Conservation (phyloP, 495 filamentous ascomycete species). For the Bryoglossum gracile region DNA sequence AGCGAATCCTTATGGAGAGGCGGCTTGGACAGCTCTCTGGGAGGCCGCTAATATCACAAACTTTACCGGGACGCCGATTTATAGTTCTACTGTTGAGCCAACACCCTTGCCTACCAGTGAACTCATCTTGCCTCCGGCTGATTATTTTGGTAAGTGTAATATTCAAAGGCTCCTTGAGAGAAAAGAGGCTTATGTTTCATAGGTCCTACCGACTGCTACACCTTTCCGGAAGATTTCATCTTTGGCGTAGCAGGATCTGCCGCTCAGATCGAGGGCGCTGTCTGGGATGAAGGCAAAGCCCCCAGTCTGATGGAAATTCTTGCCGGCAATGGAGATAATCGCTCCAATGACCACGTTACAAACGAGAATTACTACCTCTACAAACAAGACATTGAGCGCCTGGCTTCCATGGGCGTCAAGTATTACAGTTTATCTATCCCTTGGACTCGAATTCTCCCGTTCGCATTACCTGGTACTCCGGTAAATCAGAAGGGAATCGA, state of each 20-base stretch:
- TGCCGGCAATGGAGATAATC: conserved; percentile 6
- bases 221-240: conserved; percentile 24
- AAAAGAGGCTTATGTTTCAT: no score
- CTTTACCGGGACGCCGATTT: no score
- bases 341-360: conserved; percentile 33
- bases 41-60: no score
- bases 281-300: conserved; percentile 20
- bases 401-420: conserved; percentile 41
- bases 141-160: no score
- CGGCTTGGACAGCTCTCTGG: no score
- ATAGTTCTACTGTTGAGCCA: no score
- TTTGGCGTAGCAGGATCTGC: conserved; percentile 26
- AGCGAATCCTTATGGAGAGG: no score
- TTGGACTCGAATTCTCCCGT: conserved; percentile 40
- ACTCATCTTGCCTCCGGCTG: no score
- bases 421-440: conserved; percentile 42
- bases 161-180: no score
- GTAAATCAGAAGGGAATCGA: conserved; percentile 37
- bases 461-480: conserved; percentile 34
- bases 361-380: conserved; percentile 45
- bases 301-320: conserved; percentile 33
- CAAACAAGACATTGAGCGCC: conserved; percentile 42
- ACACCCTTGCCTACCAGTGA: no score
- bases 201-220: neutral
- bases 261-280: conserved; percentile 26